Conservation (phyloP, 345 rosid species). For the Salix koriyanagi region DNA sequence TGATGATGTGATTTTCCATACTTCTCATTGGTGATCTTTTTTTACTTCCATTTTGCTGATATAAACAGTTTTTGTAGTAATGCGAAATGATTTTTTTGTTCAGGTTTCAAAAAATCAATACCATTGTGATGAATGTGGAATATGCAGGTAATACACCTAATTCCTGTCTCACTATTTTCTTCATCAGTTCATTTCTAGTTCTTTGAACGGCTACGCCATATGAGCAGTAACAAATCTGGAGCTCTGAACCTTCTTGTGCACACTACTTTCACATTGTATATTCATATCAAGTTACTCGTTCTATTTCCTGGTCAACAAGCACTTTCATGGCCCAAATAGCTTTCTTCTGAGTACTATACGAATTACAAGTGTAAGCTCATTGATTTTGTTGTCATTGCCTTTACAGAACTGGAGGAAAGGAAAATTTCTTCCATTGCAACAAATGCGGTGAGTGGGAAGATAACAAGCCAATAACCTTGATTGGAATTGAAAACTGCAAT, state of each 20-base stretch:
- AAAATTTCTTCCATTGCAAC: slow-evolving; percentile 58
- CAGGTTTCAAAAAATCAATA: slow-evolving; percentile 59
- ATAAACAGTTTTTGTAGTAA: not conserved
- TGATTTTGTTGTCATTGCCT: slow-evolving; percentile 2
- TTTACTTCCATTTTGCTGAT: not conserved
- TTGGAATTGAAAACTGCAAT: not conserved
- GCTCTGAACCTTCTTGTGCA: too few relatives aligned
- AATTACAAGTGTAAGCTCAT: not conserved
- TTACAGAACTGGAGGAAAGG: slow-evolving; percentile 57
- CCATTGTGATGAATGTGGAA: slow-evolving; percentile 65
- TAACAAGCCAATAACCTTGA: not conserved
- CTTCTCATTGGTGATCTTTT: not conserved
- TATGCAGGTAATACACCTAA: slow-evolving; percentile 46
- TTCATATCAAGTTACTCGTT: not conserved
- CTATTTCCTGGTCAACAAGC: not conserved
- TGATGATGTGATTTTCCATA: slow-evolving; percentile 54
- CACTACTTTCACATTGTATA: not conserved
- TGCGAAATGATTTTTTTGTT: not conserved
- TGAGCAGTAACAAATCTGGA: too few relatives aligned
- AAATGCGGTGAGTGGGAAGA: slow-evolving; percentile 46
- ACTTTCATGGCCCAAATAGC: not conserved
- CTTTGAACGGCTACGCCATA: too few relatives aligned
- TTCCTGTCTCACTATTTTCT: not conserved
- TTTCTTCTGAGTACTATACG: not conserved
- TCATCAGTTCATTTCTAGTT: too few relatives aligned